Evolutionary conservation across 2,329 filamentous ascomycete genomes (phyloP), one percentile per base, ranked within the genome.

Genomic region (Dothistroma septosporum): DNA sequence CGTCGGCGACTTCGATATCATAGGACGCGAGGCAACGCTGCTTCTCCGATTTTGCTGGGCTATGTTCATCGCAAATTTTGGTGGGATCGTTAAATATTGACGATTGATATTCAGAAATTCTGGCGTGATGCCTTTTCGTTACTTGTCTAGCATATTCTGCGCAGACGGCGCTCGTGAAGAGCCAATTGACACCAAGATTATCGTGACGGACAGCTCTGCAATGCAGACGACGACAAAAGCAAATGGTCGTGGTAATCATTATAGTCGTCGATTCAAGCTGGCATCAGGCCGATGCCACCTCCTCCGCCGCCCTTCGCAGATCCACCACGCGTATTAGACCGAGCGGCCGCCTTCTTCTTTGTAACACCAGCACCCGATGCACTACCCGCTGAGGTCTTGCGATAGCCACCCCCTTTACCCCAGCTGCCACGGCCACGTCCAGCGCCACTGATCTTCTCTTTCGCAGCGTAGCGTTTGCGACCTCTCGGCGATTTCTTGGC

Each of bases 401-500:
- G 50, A 35, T 16, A 53, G 24, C 50, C 50, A 16, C 31, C 50
- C 4, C 11, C 31, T 35, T 21, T 53, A 6, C 50, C 50, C 11
- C n/a, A 53, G 31, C 50, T 53, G n/a, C 50, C 50, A 16, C 50
- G 28, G 33, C 50, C 50, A 4, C 22, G n/a, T 10, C 50, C 50
- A n/a, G 50, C 41, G n/a, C 41, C 41, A 19, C 41, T 44, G 41
- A 4, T 14, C 31, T 35, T 53, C 16, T 53, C 54, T 21, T 53
- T 58, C 33, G 59, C 58, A n/a, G 50, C 56, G 46, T 58, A 63
- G 19, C 21, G 31, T 14, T 31, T 33, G 11, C 41, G 50, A 12
- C 52, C 50, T 53, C 57, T 63, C 5, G 61, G 49, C 21, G 58
- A 58, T 47, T 61, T 61, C 53, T 50, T 61, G 14, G 49, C 22